Base-by-base conservation (phyloP, 75 land plant species). In the Isoetes taiwanensis region DNA sequence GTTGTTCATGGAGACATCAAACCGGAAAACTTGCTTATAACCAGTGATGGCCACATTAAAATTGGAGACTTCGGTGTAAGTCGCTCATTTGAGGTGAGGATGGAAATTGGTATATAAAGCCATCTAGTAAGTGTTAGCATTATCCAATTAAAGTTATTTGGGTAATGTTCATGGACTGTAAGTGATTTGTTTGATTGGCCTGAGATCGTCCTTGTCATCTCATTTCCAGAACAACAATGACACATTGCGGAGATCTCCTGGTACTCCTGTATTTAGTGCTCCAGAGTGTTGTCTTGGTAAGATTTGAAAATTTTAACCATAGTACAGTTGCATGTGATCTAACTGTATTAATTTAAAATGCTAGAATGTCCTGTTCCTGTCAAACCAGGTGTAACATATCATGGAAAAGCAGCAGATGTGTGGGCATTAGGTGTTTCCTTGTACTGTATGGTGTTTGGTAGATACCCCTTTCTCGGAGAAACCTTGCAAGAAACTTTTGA, bases 381-480 rank as follows among this genome's bases (percentile, higher is more conserved):
- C n/a, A n/a, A n/a, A n/a, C n/a, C n/a, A 93, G 98, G 86, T 33
- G n/a, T 80, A 55, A 78, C 86, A 0, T 94, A 94, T 56, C 84
- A 62, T 67, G 96, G 99, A 10, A 84, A 71, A 64, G 72, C 78
- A 59, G 90, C 96, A 14, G 96, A 94, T 57, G 81, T 82, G 33
- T 94, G 99, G 96, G 99, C 96, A 17, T 57, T 94, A 25, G 96
- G 99, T 6, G 82, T 90, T 26, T 84, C 99, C 1, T 70, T 94
- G 34, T 84, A 94, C 63, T 88, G 86, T 43, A 88, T 94, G 99
- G 65, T 94, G 28, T 16, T 78, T 11, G 99, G 96, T 28, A 55
- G 64, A 14, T 88, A 81, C 61, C 99, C 99, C 48, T 94, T 88
- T 64, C 63, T 84, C 33, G 99, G 99, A 5, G 90, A 88, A 28